Evolutionary conservation across 352 stramenopile genomes (phyloP).

Genomic region (Globisporangium cystogenes): DNA sequence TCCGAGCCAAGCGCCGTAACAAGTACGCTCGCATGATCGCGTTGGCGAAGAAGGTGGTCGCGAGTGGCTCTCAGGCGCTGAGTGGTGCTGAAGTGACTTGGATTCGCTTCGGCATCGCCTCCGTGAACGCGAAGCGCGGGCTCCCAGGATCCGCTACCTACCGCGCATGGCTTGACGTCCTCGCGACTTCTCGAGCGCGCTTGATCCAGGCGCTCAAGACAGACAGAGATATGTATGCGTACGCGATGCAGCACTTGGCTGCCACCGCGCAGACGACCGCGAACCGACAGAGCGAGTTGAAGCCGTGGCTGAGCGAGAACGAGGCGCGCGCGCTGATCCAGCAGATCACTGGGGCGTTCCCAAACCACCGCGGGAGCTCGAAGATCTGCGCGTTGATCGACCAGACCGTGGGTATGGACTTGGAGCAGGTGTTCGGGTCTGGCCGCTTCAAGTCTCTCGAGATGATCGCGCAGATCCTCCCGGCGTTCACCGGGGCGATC

Average conservation of each 20-base stretch:
- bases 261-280: background rate
- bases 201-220: background rate
- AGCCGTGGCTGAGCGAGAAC: background rate
- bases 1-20: conserved; percentile 1
- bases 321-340: background rate
- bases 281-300: conserved; percentile 1
- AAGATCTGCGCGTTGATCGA: background rate
- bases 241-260: background rate
- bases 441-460: conserved; percentile 10
- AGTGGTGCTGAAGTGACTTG: conserved; percentile 9
- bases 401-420: background rate
- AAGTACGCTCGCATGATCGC: conserved; percentile 2
- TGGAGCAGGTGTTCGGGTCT: conserved; percentile 3
- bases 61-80: background rate
- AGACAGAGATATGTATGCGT: background rate
- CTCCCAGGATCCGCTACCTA: conserved; percentile 3
- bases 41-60: background rate
- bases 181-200: background rate
- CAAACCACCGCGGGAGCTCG: background rate
- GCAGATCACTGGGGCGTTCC: background rate
- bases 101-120: conserved; percentile 10
- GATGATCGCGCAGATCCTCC: conserved; percentile 1
- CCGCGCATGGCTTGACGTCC: background rate
- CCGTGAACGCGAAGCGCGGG: conserved; percentile 9
- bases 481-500: conserved; percentile 2